Percentiles rank a stretch among this genome's conserved stretches.
Conservation (phyloP, 192 early-diverging fungal genomes). For the Linnemannia hyalina region DNA sequence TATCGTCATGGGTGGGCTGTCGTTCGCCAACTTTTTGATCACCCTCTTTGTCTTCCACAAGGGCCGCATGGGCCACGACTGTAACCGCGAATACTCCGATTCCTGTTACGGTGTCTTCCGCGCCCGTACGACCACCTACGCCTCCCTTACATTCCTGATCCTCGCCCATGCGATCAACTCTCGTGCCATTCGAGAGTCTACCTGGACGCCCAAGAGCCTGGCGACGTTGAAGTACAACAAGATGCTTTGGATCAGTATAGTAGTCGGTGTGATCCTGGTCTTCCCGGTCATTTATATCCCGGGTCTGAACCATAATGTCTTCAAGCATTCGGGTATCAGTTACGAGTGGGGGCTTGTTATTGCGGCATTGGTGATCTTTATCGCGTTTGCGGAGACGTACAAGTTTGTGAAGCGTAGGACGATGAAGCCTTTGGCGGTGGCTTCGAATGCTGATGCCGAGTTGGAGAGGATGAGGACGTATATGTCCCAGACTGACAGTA, state of each 20-base stretch:
- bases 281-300: constrained; percentile 33
- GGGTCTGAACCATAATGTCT: constrained; percentile 42
- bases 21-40: constrained; percentile 72
- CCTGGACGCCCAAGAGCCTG: constrained; percentile 57
- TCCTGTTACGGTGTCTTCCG: constrained; percentile 74
- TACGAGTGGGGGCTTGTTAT: constrained; percentile 27
- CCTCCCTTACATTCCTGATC: constrained; percentile 75
- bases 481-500: constrained; percentile 15
- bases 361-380: constrained; percentile 17
- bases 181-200: constrained; percentile 70
- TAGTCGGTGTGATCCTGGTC: constrained; percentile 61
- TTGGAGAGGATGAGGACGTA: constrained; percentile 26
- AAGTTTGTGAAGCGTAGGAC: constrained; percentile 26
- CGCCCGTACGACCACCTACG: constrained; percentile 77
- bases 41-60: constrained; percentile 71
- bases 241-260: constrained; percentile 60
- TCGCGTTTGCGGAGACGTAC: constrained; percentile 22
- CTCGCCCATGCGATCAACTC: constrained; percentile 84
- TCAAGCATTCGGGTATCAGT: constrained; percentile 22
- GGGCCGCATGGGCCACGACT: constrained; percentile 66
- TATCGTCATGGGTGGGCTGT: constrained; percentile 69
- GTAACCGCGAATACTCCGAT: constrained; percentile 59
- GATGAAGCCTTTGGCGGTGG: constrained; percentile 1
- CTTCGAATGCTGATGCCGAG: not conserved
- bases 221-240: constrained; percentile 25